Evolutionary conservation across 176 grass and related monocot species (phyloP).

Genomic region (Eleusine indica): DNA sequence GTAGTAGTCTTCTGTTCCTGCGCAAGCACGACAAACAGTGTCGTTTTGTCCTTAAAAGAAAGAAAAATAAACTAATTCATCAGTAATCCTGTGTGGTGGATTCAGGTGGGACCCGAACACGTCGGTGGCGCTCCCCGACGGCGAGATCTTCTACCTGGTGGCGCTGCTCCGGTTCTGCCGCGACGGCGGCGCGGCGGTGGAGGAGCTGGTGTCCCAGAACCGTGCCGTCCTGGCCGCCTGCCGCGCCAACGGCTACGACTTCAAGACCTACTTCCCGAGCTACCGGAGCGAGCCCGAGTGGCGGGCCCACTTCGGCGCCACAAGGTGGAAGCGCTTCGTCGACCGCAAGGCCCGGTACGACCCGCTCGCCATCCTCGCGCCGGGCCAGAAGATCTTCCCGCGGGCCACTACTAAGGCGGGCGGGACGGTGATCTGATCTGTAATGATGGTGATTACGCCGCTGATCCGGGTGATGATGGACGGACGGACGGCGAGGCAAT

Average conservation of each 20-base stretch:
- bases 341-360: slow-evolving; percentile 74
- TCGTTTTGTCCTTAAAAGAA: too few relatives aligned
- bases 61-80: too few relatives aligned
- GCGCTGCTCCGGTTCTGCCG: slow-evolving; percentile 84
- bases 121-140: slow-evolving; percentile 77
- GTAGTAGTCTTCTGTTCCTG: too few relatives aligned
- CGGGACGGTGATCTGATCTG: neutral
- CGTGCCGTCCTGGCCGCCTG: slow-evolving; percentile 53
- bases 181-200: slow-evolving; percentile 46
- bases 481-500: neutral
- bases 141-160: slow-evolving; percentile 91
- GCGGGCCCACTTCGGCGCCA: slow-evolving; percentile 67
- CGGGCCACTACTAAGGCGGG: neutral
- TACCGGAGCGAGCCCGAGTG: slow-evolving; percentile 63
- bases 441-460: slow-evolving; percentile 35
- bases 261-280: slow-evolving; percentile 85
- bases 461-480: slow-evolving; percentile 40
- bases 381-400: slow-evolving; percentile 85
- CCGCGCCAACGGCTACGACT: slow-evolving; percentile 74
- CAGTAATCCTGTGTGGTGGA: too few relatives aligned
- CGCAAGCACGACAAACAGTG: too few relatives aligned
- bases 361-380: slow-evolving; percentile 70
- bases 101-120: slow-evolving; percentile 83
- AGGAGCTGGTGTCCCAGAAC: slow-evolving; percentile 80
- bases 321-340: slow-evolving; percentile 68